Evolutionary conservation across 306 rosid species (phyloP), one percentile per base, ranked within the genome.

Genomic region (Argentina anserina): DNA sequence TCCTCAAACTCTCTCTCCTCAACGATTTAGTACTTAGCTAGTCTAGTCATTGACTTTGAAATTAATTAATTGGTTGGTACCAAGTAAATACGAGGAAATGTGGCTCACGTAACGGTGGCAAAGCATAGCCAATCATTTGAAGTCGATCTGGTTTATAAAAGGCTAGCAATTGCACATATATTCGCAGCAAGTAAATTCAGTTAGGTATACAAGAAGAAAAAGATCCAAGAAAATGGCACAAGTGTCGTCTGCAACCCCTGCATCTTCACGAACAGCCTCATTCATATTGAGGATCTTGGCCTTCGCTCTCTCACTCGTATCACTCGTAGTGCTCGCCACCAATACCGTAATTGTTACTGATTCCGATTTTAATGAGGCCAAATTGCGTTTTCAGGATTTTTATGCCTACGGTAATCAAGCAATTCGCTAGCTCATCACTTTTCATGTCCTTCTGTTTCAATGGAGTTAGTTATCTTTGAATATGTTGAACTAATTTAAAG

Each of bases 231-330:
- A n/a, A 15, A 31, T 60, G 65, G 65, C 65, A 58, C 36, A 58
- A 28, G 1, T 4, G 18, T 56, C 63, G 0, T 26, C 65, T 56
- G 29, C 62, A 26, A 3, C 62, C 15, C 12, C 62, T 70, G 67
- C 80, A 63, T 29, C 79, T 82, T 73, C 85, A 65, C 79, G 79
- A 37, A 70, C 77, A 61, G 78, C 37, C 6, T 67, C 72, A 65
- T 81, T 90, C 5, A 23, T 85, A 65, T 59, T 85, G 83, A 85
- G 91, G 82, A 71, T 85, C 5, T 33, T 83, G 14, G 75, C 86
- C 14, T 80, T 85, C 33, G 76, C 87, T 46, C 80, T 85, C 60
- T 83, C 86, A 0, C 55, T 90, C 2, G 80, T 78, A 36, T 75
- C 96, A 0, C 87, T 88, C 49, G 76, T 88, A 10, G 53, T 90